These are phyloP conservation scores for Quercus suber DNA, from an alignment of 306 rosid genomes.

Conservation along the genomic window DNA sequence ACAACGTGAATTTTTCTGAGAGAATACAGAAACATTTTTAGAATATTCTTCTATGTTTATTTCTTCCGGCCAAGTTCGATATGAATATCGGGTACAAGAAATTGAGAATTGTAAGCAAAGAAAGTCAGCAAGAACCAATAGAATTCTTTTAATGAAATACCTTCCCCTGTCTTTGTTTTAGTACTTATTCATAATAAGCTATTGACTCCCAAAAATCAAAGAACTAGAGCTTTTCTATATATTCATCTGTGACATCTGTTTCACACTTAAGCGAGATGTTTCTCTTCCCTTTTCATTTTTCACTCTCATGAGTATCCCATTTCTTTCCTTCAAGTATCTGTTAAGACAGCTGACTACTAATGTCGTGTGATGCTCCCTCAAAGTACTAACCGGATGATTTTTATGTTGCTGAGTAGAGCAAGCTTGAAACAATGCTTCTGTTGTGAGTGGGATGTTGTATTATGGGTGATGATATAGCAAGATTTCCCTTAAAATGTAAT, in stretches of 20 bases:
- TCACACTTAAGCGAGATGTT: no score
- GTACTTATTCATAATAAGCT: background rate
- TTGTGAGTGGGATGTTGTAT: no score
- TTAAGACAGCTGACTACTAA: no score
- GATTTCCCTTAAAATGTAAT: no score
- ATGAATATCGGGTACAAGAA: background rate
- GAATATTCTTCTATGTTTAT: background rate
- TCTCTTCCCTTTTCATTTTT: no score
- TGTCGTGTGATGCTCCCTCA: no score
- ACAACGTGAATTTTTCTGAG: background rate
- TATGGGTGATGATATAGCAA: no score
- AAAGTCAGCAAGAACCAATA: background rate
- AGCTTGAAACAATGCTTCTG: no score
- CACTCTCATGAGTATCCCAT: no score
- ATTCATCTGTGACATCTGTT: background rate
- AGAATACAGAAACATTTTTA: background rate
- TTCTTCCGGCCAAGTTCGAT: background rate
- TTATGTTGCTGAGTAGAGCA: no score
- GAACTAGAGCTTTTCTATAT: background rate
- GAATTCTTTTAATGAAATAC: background rate
- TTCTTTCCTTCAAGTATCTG: no score
- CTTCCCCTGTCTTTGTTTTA: background rate
- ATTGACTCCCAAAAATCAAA: background rate
- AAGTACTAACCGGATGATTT: no score
- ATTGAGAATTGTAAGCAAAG: background rate